Evolutionary conservation across 345 rosid species (phyloP).

Genomic region (Limnanthes douglasii): DNA sequence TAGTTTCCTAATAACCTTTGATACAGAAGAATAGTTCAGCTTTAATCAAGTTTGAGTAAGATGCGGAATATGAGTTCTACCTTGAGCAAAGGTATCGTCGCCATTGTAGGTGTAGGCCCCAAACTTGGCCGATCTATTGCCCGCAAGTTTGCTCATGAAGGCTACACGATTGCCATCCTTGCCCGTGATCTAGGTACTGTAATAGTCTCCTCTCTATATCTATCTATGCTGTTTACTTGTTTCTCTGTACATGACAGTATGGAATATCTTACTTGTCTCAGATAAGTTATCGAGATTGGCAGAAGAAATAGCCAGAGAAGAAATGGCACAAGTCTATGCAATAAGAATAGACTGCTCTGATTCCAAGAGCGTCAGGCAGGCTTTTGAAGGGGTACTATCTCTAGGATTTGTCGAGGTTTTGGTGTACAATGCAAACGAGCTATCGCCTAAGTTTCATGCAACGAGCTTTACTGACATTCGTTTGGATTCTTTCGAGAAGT

Average conservation of each 20-base stretch:
- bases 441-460: constrained; percentile 27
- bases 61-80: too few species aligned
- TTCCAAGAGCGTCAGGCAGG: constrained; percentile 69
- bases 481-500: constrained; percentile 60
- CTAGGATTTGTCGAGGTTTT: constrained; percentile 85
- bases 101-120: constrained; percentile 94
- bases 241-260: too few species aligned
- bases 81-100: constrained; percentile 61
- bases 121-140: constrained; percentile 87
- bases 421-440: constrained; percentile 72
- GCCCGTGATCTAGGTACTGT: constrained; percentile 79
- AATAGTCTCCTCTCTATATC: neutral
- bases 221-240: neutral
- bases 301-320: constrained; percentile 94
- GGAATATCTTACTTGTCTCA: too few species aligned
- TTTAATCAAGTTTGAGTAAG: too few species aligned
- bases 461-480: constrained; percentile 48
- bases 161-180: constrained; percentile 91
- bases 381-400: constrained; percentile 90
- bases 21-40: too few species aligned
- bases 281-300: constrained; percentile 70
- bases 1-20: too few species aligned
- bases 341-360: constrained; percentile 91
- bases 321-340: constrained; percentile 85
- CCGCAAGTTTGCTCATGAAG: constrained; percentile 87